phyloP scores from a whole-genome alignment of 2,329 filamentous ascomycete species.

The Xylariaceae sp. region DNA sequence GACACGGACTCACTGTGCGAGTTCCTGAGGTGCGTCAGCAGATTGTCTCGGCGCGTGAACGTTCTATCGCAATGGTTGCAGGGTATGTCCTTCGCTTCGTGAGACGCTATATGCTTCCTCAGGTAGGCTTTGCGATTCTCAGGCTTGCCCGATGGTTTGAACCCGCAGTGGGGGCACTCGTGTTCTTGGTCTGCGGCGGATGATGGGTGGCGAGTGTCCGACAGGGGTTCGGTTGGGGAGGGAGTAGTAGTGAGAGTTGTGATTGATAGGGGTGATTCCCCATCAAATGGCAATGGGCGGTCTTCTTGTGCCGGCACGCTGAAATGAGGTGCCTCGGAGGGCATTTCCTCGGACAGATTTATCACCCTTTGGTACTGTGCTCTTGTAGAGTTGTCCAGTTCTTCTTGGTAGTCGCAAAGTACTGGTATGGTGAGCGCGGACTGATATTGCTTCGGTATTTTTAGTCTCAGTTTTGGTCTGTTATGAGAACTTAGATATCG shows the following conservation, averaged over 20 bases:
- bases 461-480: background rate
- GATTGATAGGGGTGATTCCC: background rate
- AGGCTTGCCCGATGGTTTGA: background rate
- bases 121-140: background rate
- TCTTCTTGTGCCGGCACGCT: background rate
- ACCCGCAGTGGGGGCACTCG: background rate
- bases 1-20: background rate
- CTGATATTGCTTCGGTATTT: no score
- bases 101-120: constrained; percentile 3
- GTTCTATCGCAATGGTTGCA: background rate
- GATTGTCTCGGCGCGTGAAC: constrained; percentile 14
- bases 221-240: background rate
- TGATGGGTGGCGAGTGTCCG: background rate
- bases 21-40: background rate
- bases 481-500: background rate
- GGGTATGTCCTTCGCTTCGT: background rate
- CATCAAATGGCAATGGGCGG: background rate
- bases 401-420: background rate
- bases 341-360: background rate
- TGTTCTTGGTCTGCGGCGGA: background rate
- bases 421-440: no score
- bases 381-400: background rate
- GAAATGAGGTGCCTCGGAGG: background rate
- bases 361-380: background rate
- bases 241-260: background rate